These are phyloP conservation scores for Beauveria bassiana DNA, from an alignment of 2,329 filamentous ascomycete species.

Conservation along the genomic window DNA sequence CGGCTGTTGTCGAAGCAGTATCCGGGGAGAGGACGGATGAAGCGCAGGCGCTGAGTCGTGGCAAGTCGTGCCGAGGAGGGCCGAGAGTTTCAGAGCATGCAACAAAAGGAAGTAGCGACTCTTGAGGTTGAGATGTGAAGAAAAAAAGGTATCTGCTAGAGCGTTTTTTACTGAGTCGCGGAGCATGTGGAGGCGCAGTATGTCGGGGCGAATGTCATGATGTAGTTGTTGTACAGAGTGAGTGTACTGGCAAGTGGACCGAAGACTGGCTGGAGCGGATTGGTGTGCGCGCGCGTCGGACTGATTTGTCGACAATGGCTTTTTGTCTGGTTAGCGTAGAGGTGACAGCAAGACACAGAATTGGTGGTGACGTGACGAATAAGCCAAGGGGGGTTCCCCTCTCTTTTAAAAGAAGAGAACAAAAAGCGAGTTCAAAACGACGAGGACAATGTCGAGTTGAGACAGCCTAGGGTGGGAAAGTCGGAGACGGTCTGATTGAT, in stretches of 20 bases:
- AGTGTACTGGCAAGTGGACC: background rate
- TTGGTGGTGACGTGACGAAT: no score
- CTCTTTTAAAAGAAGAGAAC: no score
- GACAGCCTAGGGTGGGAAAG: no score
- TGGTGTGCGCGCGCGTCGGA: background rate
- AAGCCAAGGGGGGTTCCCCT: no score
- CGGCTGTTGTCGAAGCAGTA: no score
- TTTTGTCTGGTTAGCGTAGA: background rate
- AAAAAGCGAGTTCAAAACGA: no score
- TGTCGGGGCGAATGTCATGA: slow-evolving; percentile 3
- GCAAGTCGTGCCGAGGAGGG: background rate
- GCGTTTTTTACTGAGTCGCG: background rate
- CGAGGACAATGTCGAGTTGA: no score
- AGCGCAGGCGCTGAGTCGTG: background rate
- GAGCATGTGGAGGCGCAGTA: background rate
- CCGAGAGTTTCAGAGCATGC: background rate
- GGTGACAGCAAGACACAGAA: no score
- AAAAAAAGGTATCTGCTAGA: background rate
- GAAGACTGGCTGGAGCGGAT: background rate
- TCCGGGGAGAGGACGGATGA: no score
- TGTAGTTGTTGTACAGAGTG: background rate
- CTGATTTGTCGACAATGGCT: background rate
- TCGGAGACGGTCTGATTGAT: no score
- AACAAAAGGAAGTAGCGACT: background rate
- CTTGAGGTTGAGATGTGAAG: background rate